Evolutionary conservation across 306 rosid species (phyloP), one percentile per base, ranked within the genome.

Genomic region (Betula pendula): DNA sequence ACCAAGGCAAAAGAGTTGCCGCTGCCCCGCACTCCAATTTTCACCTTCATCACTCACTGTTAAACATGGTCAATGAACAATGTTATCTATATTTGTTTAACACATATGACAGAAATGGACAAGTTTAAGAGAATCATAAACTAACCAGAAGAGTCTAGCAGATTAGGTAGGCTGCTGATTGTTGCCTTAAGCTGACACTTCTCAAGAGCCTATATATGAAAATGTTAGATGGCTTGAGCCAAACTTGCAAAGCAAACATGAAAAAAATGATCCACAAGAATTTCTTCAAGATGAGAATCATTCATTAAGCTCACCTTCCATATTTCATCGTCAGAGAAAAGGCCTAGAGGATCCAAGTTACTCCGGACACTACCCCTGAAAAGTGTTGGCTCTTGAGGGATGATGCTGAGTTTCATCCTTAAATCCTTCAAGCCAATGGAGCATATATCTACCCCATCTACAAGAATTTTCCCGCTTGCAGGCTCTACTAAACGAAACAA

Each of bases 301-400:
- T 51, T 11, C 50, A 70, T 51, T 20, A 80, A 9, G 72, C 63
- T 82, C 47, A 93, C 97, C 95, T 71, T 79, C 97, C 97, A 91
- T 83, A 93, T 85, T 67, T 91, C 88, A 59, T 89, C 92, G 70
- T 93, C 98, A 0, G 96, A 79, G 85, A 88, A 89, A 10, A 85
- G 89, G 72, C 91, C 90, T 19, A 91, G 80, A 68, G 97, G 96
- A n/a, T 93, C 98, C 85, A 91, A 75, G 82, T 93, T 93, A 51
- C 91, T 85, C 71, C 93, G 79, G 68, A 89, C 79, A 80, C 92
- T 93, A 3, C 95, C 97, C 65, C 80, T 79, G 88, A 93, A 93
- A 76, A 91, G 95, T 24, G 97, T 91, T 77, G 98, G 93, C 55
- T 91, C 95, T 80, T 93, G 97, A 42, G 98, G 97, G 44, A 93